These are phyloP conservation scores for Pseudocohnilembus persalinus DNA, from an alignment of 169 alveolate genomes.

Conservation along the genomic window DNA sequence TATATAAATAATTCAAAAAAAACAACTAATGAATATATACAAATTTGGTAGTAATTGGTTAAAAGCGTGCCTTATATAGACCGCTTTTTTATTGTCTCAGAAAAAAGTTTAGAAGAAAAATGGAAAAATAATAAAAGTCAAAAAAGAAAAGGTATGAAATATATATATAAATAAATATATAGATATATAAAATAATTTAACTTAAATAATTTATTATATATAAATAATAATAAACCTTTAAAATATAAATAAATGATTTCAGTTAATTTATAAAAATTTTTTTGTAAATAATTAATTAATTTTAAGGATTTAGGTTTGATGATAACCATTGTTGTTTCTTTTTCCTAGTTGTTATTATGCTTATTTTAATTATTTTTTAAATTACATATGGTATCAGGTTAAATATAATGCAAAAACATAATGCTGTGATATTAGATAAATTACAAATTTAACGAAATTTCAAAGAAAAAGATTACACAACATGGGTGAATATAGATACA, in stretches of 20 bases:
- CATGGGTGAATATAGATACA: not conserved
- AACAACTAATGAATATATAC: not conserved
- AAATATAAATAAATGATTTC: too few relatives aligned
- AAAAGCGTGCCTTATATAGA: not conserved
- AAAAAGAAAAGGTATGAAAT: not conserved
- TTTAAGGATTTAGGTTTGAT: not conserved
- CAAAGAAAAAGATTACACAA: not conserved
- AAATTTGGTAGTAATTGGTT: too few relatives aligned
- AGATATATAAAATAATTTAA: too few relatives aligned
- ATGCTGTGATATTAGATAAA: not conserved
- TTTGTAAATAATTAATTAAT: too few relatives aligned
- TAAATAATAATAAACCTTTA: too few relatives aligned
- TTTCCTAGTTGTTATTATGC: not conserved
- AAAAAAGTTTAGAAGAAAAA: too few relatives aligned
- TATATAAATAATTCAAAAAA: too few relatives aligned
- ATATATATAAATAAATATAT: too few relatives aligned
- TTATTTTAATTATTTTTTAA: too few relatives aligned
- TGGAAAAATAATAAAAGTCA: not conserved
- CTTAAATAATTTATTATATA: too few relatives aligned
- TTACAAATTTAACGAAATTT: not conserved
- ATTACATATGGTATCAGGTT: not conserved
- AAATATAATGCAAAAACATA: not conserved
- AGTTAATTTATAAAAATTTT: too few relatives aligned
- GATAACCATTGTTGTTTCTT: not conserved
- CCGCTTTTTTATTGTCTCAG: not conserved